Percentiles rank a stretch among this genome's conserved stretches.
Conservation (phyloP, 1,284 basidiomycete genomes). For the Gastroboletus turbinatus region DNA sequence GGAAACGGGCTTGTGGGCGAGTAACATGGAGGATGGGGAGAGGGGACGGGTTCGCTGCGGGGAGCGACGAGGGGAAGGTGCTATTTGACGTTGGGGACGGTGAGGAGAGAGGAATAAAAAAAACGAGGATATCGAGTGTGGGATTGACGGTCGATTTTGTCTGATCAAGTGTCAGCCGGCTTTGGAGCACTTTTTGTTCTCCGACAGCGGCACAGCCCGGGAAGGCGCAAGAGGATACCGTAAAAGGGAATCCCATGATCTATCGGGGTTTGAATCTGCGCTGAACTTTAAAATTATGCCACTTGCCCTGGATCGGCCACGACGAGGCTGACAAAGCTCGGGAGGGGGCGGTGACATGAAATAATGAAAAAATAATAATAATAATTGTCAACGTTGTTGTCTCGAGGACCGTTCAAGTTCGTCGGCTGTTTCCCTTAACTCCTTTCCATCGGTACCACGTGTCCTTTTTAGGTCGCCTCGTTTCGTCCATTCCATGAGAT, state of each 20-base stretch:
- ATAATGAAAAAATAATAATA: too few species aligned
- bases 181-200: constrained; percentile 36
- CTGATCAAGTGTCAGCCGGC: constrained; percentile 34
- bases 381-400: constrained; percentile 14
- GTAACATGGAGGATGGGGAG: constrained; percentile 48
- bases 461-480: constrained; percentile 17
- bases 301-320: constrained; percentile 16
- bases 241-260: constrained; percentile 8
- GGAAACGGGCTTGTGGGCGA: constrained; percentile 57
- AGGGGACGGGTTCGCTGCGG: constrained; percentile 27
- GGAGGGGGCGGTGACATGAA: too few species aligned
- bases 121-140: constrained; percentile 33
- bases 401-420: constrained; percentile 16
- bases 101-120: constrained; percentile 23
- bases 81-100: constrained; percentile 14
- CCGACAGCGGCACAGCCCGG: constrained; percentile 33
- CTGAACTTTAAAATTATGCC: constrained; percentile 20
- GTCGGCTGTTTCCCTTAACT: constrained; percentile 19
- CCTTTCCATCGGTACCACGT: constrained; percentile 15
- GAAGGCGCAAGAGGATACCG: constrained; percentile 27
- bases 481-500: constrained; percentile 13
- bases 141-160: constrained; percentile 25
- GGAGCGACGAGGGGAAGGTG: constrained; percentile 24
- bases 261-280: constrained; percentile 28
- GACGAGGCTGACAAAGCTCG: background rate